Base-by-base conservation (phyloP, 192 early-diverging fungal genomes). In the Coemansia biformis region DNA sequence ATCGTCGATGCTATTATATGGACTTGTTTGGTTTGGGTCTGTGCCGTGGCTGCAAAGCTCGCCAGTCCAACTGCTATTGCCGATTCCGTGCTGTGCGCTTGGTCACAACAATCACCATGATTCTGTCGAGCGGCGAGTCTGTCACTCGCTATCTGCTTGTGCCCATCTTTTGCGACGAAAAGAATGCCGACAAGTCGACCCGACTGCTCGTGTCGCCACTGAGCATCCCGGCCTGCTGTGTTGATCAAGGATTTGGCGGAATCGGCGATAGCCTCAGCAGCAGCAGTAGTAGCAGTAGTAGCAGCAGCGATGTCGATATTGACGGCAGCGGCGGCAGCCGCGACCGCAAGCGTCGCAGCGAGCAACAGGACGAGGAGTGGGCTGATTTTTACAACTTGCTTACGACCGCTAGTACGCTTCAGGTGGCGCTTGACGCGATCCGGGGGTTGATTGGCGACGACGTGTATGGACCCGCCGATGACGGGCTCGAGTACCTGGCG, bases 31-130 rank as follows among this genome's bases (percentile, higher is more conserved):
- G 56, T 7, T 13, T 34, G 2, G 11, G 22, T 13, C 35, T 56
- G 52, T 72, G 69, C 28, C 35, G 29, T 4, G 42, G 53, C 1
- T 72, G 69, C 32, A 6, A 61, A 12, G 9, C 2, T 7, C 42
- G 57, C 8, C 32, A 61, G 22, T 5, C 57, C 4, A 50, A 65
- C 36, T 35, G 30, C 10, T 32, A 30, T 12, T 72, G 69, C 23
- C 23, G 36, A 0, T 65, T 65, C 37, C 15, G 14, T 0, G 6
- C 10, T 4, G 37, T 58, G 9, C 52, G 61, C 9, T 8, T 57
- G 33, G 2, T 54, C 6, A 52, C 53, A 0, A 32, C 22, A 26
- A 3, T 66, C 13, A 17, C 22, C 0, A 14, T 38, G 7, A 32
- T n/a, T 15, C 9, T 34, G 10, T 15, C 18, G 3, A 31, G 13